These are phyloP conservation scores for Pleomassaria siparia DNA, from an alignment of 2,329 filamentous ascomycete species.

Conservation along the genomic window DNA sequence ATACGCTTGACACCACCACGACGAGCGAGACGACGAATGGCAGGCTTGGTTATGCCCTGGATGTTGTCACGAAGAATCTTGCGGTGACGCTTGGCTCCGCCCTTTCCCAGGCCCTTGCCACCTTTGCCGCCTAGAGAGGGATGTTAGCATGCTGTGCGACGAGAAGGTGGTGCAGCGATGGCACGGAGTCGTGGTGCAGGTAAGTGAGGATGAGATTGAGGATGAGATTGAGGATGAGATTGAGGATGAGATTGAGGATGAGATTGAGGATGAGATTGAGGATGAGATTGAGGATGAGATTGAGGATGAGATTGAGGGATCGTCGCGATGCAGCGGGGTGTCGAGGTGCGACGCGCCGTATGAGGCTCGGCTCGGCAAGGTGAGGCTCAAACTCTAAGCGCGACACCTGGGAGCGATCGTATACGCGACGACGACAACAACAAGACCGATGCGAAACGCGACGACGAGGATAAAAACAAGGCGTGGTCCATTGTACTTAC, in stretches of 20 bases:
- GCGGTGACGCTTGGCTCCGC: constrained; percentile 57
- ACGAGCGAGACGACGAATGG: constrained; percentile 57
- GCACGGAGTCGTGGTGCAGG: constrained; percentile 16
- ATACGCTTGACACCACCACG: constrained; percentile 58
- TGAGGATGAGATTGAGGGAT: too few relatives aligned
- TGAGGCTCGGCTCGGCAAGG: too few relatives aligned
- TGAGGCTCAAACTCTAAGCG: constrained; percentile 30
- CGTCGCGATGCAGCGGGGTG: constrained; percentile 15
- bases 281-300: too few relatives aligned
- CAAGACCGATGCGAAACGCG: constrained; percentile 21
- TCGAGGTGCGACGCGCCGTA: constrained; percentile 27
- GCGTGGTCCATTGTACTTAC: constrained; percentile 47
- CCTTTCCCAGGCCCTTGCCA: constrained; percentile 58
- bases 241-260: too few relatives aligned
- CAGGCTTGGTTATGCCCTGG: constrained; percentile 58
- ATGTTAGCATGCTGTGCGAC: constrained; percentile 34
- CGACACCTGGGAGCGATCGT: constrained; percentile 16
- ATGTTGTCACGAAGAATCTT: constrained; percentile 60
- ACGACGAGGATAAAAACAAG: constrained; percentile 11
- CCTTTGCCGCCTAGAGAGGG: constrained; percentile 53
- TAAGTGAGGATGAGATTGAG: constrained; percentile 1
- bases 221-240: too few relatives aligned
- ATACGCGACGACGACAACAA: constrained; percentile 18
- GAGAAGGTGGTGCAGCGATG: constrained; percentile 13
- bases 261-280: too few relatives aligned